Conservation (phyloP, 108 stramenopile genomes). For the Aurantiochytrium sp. region DNA sequence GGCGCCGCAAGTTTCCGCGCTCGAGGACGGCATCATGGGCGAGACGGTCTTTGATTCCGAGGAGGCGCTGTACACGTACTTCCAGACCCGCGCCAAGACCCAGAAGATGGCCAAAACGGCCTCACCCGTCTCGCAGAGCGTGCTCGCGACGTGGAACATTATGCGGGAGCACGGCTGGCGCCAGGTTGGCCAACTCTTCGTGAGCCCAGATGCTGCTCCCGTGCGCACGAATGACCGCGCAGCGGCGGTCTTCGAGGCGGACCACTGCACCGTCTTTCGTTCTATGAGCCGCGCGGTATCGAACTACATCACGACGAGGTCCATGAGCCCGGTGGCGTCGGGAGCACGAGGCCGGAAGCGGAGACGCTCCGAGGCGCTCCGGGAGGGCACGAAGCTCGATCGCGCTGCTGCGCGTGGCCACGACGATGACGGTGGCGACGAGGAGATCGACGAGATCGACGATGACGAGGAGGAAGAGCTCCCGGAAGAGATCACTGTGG, state of each 20-base stretch:
- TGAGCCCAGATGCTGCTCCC: background rate
- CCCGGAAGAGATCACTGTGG: background rate
- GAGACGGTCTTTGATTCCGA: background rate
- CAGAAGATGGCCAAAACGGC: background rate
- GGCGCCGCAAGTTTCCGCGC: background rate
- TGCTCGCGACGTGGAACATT: background rate
- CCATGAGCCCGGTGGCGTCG: no score
- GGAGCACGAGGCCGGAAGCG: no score
- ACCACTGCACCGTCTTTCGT: background rate
- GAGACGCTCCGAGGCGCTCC: no score
- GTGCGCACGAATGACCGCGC: background rate
- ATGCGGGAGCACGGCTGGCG: background rate
- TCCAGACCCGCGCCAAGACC: background rate
- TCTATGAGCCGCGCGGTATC: background rate
- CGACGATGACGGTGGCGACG: background rate
- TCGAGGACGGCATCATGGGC: background rate
- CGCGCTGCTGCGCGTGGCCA: no score
- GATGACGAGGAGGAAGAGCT: background rate
- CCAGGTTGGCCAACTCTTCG: background rate
- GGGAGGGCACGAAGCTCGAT: no score
- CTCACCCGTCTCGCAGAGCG: background rate
- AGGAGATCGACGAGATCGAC: background rate
- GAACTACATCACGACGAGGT: background rate
- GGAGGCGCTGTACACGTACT: background rate
- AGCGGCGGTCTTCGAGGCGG: background rate